Percentiles rank a stretch among this genome's conserved stretches.
These are phyloP conservation scores for Fusarium falciforme DNA, from an alignment of 2,329 filamentous ascomycete genomes.

Conservation along the genomic window DNA sequence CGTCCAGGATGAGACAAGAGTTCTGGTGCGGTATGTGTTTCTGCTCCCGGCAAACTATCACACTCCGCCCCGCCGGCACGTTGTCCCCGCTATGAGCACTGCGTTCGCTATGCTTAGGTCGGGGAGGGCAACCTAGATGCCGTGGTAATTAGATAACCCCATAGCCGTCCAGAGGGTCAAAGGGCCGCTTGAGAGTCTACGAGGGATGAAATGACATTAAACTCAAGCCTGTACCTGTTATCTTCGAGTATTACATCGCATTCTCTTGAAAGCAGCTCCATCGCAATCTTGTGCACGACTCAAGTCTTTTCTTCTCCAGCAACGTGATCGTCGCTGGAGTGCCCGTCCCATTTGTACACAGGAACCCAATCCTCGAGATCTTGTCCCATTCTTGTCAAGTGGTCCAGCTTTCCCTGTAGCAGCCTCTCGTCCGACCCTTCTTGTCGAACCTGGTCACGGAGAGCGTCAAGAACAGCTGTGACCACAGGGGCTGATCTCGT, in stretches of 20 bases:
- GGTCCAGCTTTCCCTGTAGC: neutral
- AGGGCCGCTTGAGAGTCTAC: neutral
- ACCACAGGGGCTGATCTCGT: neutral
- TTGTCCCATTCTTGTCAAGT: neutral
- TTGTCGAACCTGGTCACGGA: neutral
- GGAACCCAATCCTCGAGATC: neutral
- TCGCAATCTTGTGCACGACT: neutral
- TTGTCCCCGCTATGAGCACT: neutral
- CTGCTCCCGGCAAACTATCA: neutral
- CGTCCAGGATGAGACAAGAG: neutral
- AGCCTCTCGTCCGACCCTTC: neutral
- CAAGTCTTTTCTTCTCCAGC: neutral
- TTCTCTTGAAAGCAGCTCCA: neutral
- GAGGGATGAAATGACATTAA: neutral
- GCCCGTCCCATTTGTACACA: neutral
- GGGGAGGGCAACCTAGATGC: neutral
- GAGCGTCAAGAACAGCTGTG: neutral
- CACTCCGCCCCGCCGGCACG: neutral
- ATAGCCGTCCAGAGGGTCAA: neutral
- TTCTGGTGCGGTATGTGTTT: neutral
- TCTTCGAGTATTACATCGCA: neutral
- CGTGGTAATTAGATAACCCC: neutral
- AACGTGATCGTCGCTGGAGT: neutral
- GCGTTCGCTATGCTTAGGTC: neutral
- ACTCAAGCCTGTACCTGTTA: neutral